Conservation (phyloP, 2,329 filamentous ascomycete species). For the Diaporthe helianthi region DNA sequence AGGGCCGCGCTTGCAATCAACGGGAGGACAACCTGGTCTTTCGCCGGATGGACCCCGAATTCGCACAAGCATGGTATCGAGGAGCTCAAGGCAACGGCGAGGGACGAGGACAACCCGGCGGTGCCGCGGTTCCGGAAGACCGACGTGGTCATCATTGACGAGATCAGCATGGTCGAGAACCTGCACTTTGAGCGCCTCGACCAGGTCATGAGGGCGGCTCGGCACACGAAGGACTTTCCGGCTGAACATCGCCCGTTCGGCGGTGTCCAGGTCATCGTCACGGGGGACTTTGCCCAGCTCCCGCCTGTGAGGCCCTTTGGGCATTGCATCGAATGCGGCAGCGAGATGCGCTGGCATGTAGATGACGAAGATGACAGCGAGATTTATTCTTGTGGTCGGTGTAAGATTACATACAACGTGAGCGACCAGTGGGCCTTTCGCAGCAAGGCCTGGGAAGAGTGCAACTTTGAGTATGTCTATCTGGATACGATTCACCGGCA, state of each 20-base stretch:
- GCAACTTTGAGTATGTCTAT: slow-evolving; percentile 59
- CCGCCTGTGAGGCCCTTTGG: slow-evolving; percentile 65
- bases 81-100: slow-evolving; percentile 42
- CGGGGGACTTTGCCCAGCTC: slow-evolving; percentile 67
- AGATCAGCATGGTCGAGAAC: slow-evolving; percentile 71
- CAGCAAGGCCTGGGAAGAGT: slow-evolving; percentile 61
- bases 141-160: slow-evolving; percentile 69
- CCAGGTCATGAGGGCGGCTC: slow-evolving; percentile 50
- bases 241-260: slow-evolving; percentile 43
- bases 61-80: slow-evolving; percentile 50
- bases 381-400: slow-evolving; percentile 42
- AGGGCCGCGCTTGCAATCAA: slow-evolving; percentile 63
- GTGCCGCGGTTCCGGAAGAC: slow-evolving; percentile 48
- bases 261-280: slow-evolving; percentile 62
- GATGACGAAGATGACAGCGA: slow-evolving; percentile 30
- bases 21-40: slow-evolving; percentile 64
- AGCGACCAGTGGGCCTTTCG: slow-evolving; percentile 67
- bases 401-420: slow-evolving; percentile 49
- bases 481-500: slow-evolving; percentile 65
- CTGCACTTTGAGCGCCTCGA: slow-evolving; percentile 60
- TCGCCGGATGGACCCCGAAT: slow-evolving; percentile 61
- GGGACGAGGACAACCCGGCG: slow-evolving; percentile 41
- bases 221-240: slow-evolving; percentile 19
- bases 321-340: slow-evolving; percentile 58
- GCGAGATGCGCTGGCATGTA: slow-evolving; percentile 38